phyloP scores from a whole-genome alignment of 2,329 filamentous ascomycete genomes.

The Monosporascus sp. region DNA sequence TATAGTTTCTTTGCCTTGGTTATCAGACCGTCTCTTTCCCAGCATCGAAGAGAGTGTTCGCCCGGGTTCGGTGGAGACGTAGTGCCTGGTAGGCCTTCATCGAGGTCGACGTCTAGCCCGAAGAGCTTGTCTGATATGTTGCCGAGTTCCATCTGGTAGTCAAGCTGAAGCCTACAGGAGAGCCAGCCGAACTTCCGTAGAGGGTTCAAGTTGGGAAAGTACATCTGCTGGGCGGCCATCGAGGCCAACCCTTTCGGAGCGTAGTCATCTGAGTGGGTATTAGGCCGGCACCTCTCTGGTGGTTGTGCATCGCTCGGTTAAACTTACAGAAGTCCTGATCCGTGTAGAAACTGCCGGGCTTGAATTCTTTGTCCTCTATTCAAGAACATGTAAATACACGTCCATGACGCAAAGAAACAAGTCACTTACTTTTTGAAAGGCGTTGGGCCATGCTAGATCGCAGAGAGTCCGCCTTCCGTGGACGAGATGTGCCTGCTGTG shows the following conservation, averaged over 20 bases:
- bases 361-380: background rate
- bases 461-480: too few relatives aligned
- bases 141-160: conserved; percentile 9
- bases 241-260: conserved; percentile 9
- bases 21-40: background rate
- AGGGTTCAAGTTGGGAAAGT: conserved; percentile 8
- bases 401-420: background rate
- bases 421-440: too few relatives aligned
- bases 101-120: conserved; percentile 7
- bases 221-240: conserved; percentile 8
- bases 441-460: too few relatives aligned
- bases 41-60: too few relatives aligned
- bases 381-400: background rate
- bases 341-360: conserved; percentile 8
- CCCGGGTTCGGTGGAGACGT: too few relatives aligned
- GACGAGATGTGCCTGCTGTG: too few relatives aligned
- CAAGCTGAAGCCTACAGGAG: conserved; percentile 3
- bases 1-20: too few relatives aligned
- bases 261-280: background rate
- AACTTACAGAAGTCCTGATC: conserved; percentile 12
- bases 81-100: background rate
- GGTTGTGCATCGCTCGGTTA: background rate
- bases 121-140: conserved; percentile 10
- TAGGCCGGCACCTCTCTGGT: background rate
- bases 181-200: conserved; percentile 10